Evolutionary conservation across 129 eudicot genomes (phyloP), one percentile per base, ranked within the genome.

Genomic region (Ambrosia artemisiifolia): DNA sequence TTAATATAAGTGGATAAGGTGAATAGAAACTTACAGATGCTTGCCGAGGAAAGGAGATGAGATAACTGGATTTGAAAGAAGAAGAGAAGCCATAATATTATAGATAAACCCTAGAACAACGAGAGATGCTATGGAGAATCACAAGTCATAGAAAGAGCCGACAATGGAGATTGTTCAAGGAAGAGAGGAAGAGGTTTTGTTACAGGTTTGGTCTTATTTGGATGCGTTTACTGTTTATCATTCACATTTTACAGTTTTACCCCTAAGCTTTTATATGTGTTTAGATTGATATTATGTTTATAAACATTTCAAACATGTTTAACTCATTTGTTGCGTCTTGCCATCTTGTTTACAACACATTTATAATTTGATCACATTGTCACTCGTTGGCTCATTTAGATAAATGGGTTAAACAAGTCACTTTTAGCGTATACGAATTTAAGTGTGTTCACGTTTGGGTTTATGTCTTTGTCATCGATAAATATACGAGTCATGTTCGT

Each of bases 21-120:
- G 68, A 6, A 60, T 0, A 32, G 17, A n/a, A 40, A 48, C 89
- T 84, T 82, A 91, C 97, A 76, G 78, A 60, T 85, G 80, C 59
- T 67, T 63, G 83, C 85, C 88, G 75, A 81, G 78, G 79, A 86
- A 88, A 76, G 90, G 64, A 65, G 92, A 78, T 34, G 84, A 42
- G 55, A 79, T 72, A 49, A 79, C 34, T 69, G 92, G 86, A 70
- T 70, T 76, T 3, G 86, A 84, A 67, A 86, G 77, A 19, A 84
- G 43, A 71, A 85, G 56, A 20, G 90, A 73, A 56, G 89, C 85
- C 95, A 88, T 88, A 47, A 68, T 24, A 24, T 24, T 24, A 63
- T 48, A 4, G 16, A 9, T 20, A 36, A 65, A 69, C 81, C 70
- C 69, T 46, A 67, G 69, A 76, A 48, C 28, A 24, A 24, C 28